phyloP scores from a whole-genome alignment of 2,329 filamentous ascomycete genomes.

The Fonsecaea nubica region DNA sequence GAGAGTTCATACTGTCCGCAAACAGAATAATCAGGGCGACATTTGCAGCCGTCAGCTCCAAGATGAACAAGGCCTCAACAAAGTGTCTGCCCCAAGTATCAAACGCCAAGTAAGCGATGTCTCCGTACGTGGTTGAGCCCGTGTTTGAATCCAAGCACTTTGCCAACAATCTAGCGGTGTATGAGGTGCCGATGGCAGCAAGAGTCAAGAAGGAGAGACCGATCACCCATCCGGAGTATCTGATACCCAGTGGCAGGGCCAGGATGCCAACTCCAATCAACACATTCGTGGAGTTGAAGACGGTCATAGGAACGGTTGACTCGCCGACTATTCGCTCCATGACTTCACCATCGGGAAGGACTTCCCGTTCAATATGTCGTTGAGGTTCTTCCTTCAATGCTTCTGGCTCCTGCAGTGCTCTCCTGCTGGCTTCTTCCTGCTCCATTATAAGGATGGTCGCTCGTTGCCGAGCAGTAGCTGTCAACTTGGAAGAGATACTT shows the following conservation, averaged over 20 bases:
- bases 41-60: slow-evolving; percentile 86
- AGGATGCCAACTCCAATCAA: slow-evolving; percentile 89
- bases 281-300: slow-evolving; percentile 96
- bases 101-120: slow-evolving; percentile 89
- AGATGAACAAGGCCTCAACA: slow-evolving; percentile 82
- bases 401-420: slow-evolving; percentile 41
- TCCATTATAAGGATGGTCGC: slow-evolving; percentile 62
- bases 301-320: slow-evolving; percentile 92
- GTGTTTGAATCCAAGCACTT: slow-evolving; percentile 88
- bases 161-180: slow-evolving; percentile 83
- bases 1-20: slow-evolving; percentile 80
- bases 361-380: slow-evolving; percentile 33
- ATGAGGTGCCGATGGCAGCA: slow-evolving; percentile 77
- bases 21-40: slow-evolving; percentile 93
- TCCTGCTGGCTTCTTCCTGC: slow-evolving; percentile 54
- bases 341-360: slow-evolving; percentile 65
- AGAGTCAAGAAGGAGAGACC: slow-evolving; percentile 77
- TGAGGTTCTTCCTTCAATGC: slow-evolving; percentile 37
- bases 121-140: slow-evolving; percentile 89
- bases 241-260: slow-evolving; percentile 84
- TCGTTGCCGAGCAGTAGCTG: slow-evolving; percentile 63
- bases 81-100: slow-evolving; percentile 79
- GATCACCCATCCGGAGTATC: slow-evolving; percentile 85
- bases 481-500: slow-evolving; percentile 63
- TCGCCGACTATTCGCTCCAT: slow-evolving; percentile 86